These are phyloP conservation scores for Bimuria novae-zelandiae DNA, from an alignment of 2,329 filamentous ascomycete species.

Conservation along the genomic window DNA sequence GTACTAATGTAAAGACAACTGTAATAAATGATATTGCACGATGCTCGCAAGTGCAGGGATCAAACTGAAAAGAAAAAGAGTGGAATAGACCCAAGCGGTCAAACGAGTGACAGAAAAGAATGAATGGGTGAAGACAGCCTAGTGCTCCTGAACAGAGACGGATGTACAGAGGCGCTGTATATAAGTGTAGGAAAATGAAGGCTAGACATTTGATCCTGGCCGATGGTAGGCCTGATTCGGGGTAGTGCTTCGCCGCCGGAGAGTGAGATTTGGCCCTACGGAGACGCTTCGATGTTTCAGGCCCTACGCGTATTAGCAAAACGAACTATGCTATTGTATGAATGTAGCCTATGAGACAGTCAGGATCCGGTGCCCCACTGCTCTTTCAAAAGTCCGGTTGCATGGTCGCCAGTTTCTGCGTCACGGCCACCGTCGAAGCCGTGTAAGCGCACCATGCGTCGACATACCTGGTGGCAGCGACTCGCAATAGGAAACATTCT, in stretches of 20 bases:
- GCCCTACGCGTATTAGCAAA: neutral
- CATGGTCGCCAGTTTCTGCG: neutral
- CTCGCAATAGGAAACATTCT: neutral
- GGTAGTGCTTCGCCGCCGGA: constrained; percentile 5
- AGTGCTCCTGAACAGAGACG: neutral
- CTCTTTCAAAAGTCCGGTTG: neutral
- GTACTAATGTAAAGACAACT: neutral
- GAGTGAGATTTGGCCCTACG: constrained; percentile 5
- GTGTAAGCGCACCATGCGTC: neutral
- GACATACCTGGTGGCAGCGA: neutral
- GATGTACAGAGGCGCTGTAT: neutral
- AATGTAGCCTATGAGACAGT: neutral
- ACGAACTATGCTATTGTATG: neutral
- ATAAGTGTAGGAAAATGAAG: neutral
- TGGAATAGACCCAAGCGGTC: neutral
- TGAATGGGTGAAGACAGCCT: constrained; percentile 6
- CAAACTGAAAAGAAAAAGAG: neutral
- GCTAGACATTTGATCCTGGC: constrained; percentile 3
- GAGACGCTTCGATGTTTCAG: constrained; percentile 9
- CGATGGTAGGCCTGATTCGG: constrained; percentile 3
- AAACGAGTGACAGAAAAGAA: constrained; percentile 6
- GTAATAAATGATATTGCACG: neutral
- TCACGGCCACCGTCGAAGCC: neutral
- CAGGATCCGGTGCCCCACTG: neutral
- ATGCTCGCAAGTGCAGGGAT: neutral